Base-by-base conservation (phyloP, 441 rosid genomes). In the Populus hybrid region DNA sequence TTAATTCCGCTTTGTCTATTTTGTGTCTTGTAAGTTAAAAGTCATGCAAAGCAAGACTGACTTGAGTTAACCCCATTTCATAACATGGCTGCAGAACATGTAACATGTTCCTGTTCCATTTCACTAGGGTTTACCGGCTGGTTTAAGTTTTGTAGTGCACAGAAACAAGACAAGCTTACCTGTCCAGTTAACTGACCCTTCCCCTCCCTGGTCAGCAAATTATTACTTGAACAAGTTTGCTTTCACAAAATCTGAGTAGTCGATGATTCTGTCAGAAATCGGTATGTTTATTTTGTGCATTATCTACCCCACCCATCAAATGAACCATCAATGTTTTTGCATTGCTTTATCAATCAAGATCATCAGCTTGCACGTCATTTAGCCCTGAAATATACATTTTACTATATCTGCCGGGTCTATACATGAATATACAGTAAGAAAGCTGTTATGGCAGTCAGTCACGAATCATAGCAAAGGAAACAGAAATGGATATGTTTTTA, bases 401-500 rank as follows among this genome's bases (percentile, higher is more conserved):
- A 8, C 8, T 34, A 32, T 18, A 30, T 35, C 35, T 12, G 12
- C 7, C 2, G 34, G 40, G 71, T 72, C 73, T 79, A 35, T 69
- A 76, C 34, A 68, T 10, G 65, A 40, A 81, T 70, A 8, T 76
- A 78, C 80, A 70, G 21, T 24, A 69, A 69, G 30, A 67, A 40
- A 70, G 66, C 20, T 2, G 14, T 8, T 6, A 61, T 40, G 61
- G 3, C 14, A 14, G 23, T 14, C 12, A 57, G 20, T 8, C 32
- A 26, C 34, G 11, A 72, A 72, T 50, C n/a, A 4, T 30, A 30
- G 24, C 11, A 4, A 71, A 40, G 12, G 53, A 6, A 69, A 63
- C 59, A 28, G 10, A 24, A 53, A 30, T 11, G 8, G 18, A 20
- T 23, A 46, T 38, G 23, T 34, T 40, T 24, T 23, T n/a, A 6